A percentile compares a stretch with the other conserved stretches of the same genome.
Conservation (phyloP, 225 moss, liverwort and hornwort genomes). For the Pseudoscleropodium purum region DNA sequence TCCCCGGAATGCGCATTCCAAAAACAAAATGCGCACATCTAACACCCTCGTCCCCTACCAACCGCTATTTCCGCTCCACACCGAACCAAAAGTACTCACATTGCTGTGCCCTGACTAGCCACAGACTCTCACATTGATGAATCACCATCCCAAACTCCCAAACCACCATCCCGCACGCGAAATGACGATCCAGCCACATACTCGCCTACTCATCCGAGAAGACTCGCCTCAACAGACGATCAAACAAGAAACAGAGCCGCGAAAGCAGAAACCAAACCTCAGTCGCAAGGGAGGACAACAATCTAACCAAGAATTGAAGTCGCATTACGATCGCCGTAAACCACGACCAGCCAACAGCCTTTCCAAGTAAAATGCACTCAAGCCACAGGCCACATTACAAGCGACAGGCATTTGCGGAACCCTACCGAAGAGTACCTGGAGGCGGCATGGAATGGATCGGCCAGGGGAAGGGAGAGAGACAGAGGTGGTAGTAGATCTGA, state of each 20-base stretch:
- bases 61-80: not conserved
- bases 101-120: not conserved
- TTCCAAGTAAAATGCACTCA: not conserved
- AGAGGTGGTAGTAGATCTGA: not conserved
- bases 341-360: not conserved
- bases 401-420: not conserved
- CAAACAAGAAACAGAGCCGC: not conserved
- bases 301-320: not conserved
- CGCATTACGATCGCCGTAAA: not conserved
- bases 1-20: not conserved
- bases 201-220: not conserved
- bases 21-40: not conserved
- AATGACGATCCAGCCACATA: not conserved
- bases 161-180: not conserved
- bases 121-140: not conserved
- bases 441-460: constrained; percentile 15
- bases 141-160: not conserved
- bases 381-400: not conserved
- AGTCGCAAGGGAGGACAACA: not conserved
- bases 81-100: not conserved
- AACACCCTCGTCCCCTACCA: not conserved
- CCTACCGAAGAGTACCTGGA: constrained; percentile 12
- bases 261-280: not conserved
- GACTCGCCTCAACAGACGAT: not conserved
- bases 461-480: not conserved